A percentile compares a stretch with the other conserved stretches of the same genome.
Evolutionary conservation across 2,329 filamentous ascomycete species (phyloP).

Genomic region (Cytospora piceicola): DNA sequence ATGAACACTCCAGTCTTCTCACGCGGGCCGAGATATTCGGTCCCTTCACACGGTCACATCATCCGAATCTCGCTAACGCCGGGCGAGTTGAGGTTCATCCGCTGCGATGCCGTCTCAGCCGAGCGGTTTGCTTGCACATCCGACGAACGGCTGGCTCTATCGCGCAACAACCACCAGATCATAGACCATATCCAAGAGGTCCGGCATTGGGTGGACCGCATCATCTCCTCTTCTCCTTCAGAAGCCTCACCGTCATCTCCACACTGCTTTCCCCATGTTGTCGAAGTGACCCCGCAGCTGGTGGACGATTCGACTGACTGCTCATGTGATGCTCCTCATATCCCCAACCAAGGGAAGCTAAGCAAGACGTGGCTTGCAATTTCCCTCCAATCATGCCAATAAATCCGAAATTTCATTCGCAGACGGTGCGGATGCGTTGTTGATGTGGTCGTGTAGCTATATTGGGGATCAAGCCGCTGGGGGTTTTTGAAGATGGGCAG

Average conservation of each 20-base stretch:
- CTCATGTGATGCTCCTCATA: neutral
- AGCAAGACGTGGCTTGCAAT: slow-evolving; percentile 20
- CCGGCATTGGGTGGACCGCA: neutral
- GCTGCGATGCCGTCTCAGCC: too few species aligned
- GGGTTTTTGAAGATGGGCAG: neutral
- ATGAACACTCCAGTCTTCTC: too few species aligned
- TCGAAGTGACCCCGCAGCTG: neutral
- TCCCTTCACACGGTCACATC: neutral
- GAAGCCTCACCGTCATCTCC: neutral
- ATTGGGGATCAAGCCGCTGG: neutral
- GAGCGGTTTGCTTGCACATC: neutral
- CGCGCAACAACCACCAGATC: neutral
- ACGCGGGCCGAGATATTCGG: neutral
- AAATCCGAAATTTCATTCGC: neutral
- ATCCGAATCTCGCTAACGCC: too few species aligned
- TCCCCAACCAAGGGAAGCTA: slow-evolving; percentile 9
- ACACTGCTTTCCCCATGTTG: neutral
- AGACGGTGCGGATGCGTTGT: neutral
- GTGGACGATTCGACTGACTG: neutral
- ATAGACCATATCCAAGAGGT: neutral
- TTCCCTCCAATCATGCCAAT: slow-evolving; percentile 31
- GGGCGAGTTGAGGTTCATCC: too few species aligned
- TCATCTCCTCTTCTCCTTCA: neutral
- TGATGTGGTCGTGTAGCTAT: slow-evolving; percentile 6
- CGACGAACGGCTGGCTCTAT: neutral